Evolutionary conservation across 495 filamentous ascomycete genomes (phyloP), one percentile per base, ranked within the genome.

Genomic region (Pyrenula aspistea): DNA sequence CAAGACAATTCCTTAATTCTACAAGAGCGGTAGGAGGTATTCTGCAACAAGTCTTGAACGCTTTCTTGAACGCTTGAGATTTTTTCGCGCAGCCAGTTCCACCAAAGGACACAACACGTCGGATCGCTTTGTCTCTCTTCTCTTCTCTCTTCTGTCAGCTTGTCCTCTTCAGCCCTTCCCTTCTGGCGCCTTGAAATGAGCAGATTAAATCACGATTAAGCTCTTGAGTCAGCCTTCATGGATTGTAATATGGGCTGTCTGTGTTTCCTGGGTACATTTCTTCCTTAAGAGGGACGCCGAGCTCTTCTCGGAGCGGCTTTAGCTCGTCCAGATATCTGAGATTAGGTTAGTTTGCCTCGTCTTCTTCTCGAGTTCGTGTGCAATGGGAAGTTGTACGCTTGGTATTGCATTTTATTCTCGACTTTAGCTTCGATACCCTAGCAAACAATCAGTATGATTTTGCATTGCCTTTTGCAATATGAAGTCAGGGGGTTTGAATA

Each of bases 351-450:
- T 42, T 42, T 8, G 31, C 31, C 31, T 4, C 8, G 31, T 4
- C 8, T 42, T 42, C 31, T 42, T 15, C 15, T 42, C 8, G 31
- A 8, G 4, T 15, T 4, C 4, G 31, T 8, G 31, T 4, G 31
- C 8, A 42, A 42, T 4, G 15, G 31, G 31, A 42, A 15, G 31
- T 8, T 42, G 31, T 42, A 42, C 77, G 96, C 88, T 70, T 96
- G 79, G 77, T 99, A 99, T 78, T 99, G 93, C 62, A 83, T 81
- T 72, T 87, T 84, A 83, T 93, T 97, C 78, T 99, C 94, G 62
- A 97, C 94, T 82, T 99, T 99, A 75, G 89, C 89, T 77, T 96
- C 96, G 83, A 99, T 87, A 67, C 92, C 91, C 95, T 67, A 15
- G 31, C 8, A 42, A 15, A 42, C 15, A 8, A 42, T 42, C 15